Conservation (phyloP, 768 basidiomycete genomes). For the Nidularia pulvinata region DNA sequence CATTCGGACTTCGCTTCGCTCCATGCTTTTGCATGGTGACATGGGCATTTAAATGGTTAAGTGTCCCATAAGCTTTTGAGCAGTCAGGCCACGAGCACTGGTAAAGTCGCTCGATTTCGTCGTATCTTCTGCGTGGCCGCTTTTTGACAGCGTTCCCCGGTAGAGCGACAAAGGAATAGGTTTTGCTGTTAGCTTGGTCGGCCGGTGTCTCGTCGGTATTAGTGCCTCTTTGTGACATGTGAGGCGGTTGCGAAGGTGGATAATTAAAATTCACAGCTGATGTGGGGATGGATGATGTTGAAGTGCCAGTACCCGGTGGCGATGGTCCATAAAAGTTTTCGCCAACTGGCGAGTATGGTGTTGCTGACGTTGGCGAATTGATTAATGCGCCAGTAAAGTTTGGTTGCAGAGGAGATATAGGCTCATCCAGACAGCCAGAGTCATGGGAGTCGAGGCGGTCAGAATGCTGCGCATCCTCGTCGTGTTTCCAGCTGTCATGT, state of each 20-base stretch:
- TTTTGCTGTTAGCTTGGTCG: constrained; percentile 53
- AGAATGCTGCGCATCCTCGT: constrained; percentile 23
- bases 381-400: constrained; percentile 44
- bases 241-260: constrained; percentile 19
- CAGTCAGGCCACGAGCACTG: constrained; percentile 80
- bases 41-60: constrained; percentile 98
- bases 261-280: constrained; percentile 15
- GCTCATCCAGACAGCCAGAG: constrained; percentile 37
- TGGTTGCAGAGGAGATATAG: constrained; percentile 54
- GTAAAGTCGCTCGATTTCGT: constrained; percentile 96
- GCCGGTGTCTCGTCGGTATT: constrained; percentile 22
- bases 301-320: constrained; percentile 63
- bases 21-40: constrained; percentile 99
- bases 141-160: constrained; percentile 84
- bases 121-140: constrained; percentile 83
- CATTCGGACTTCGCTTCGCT: constrained; percentile 82
- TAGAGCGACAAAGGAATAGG: constrained; percentile 80
- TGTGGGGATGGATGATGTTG: constrained; percentile 45
- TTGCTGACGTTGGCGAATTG: constrained; percentile 27
- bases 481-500: constrained; percentile 30
- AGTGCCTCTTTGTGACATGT: constrained; percentile 24
- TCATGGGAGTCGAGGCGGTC: constrained; percentile 28
- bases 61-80: constrained; percentile 87
- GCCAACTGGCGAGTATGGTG: constrained; percentile 44
- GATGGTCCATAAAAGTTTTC: constrained; percentile 60